Evolutionary conservation across 139 green algal species (phyloP).

Genomic region (Volvox reticuliferus): DNA sequence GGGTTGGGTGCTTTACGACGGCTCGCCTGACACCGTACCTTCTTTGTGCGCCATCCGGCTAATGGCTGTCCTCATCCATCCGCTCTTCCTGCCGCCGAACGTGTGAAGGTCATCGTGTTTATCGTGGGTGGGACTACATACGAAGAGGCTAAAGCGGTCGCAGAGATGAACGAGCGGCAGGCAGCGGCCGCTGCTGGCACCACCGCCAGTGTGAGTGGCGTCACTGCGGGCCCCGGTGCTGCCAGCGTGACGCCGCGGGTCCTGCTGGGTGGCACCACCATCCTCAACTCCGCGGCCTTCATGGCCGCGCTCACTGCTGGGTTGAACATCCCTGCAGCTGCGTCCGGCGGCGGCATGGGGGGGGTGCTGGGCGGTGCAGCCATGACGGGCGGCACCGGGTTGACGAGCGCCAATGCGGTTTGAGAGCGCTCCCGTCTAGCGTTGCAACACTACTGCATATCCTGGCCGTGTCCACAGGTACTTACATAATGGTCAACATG

Average conservation of each 20-base stretch:
- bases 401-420: background rate
- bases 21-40: too few species aligned
- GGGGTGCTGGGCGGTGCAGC: background rate
- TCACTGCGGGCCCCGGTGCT: background rate
- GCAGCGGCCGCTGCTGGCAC: background rate
- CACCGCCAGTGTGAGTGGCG: background rate
- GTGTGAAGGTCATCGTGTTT: conserved; percentile 86
- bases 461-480: background rate
- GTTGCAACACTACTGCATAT: background rate
- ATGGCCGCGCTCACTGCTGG: conserved; percentile 60
- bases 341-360: background rate
- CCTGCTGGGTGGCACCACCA: conserved; percentile 87
- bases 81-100: background rate
- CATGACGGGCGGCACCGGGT: background rate
- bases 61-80: background rate
- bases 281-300: conserved; percentile 85
- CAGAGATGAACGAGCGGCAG: conserved; percentile 82
- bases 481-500: background rate
- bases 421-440: background rate
- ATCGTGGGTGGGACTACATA: conserved; percentile 97
- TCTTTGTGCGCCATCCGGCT: too few species aligned
- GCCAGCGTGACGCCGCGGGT: conserved; percentile 67
- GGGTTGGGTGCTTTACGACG: too few species aligned
- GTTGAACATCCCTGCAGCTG: background rate
- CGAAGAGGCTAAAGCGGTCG: conserved; percentile 86